phyloP scores from a whole-genome alignment of 2,329 filamentous ascomycete species.

The Pseudogymnoascus verrucosus region DNA sequence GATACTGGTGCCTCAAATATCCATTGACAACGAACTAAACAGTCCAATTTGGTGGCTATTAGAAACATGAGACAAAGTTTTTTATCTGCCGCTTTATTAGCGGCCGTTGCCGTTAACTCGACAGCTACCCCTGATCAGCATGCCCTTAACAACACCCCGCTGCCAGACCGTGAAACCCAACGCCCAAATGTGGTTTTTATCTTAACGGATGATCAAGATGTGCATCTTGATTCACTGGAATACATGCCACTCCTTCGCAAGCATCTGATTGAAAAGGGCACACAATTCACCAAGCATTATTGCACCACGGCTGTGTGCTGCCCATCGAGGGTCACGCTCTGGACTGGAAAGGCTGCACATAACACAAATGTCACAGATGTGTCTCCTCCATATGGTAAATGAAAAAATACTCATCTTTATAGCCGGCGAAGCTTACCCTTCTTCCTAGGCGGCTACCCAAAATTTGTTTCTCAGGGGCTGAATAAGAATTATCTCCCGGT shows the following conservation, averaged over 20 bases:
- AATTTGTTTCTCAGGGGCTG: slow-evolving; percentile 56
- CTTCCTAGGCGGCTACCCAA: slow-evolving; percentile 48
- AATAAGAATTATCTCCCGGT: slow-evolving; percentile 62
- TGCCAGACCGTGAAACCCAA: not conserved
- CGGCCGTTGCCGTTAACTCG: slow-evolving; percentile 10
- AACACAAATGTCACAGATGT: slow-evolving; percentile 53
- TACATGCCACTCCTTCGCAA: slow-evolving; percentile 49
- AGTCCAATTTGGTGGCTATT: not conserved
- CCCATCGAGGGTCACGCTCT: slow-evolving; percentile 51
- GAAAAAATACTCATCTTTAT: not conserved
- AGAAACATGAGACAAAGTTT: slow-evolving; percentile 10
- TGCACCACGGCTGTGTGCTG: slow-evolving; percentile 56
- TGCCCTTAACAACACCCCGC: not conserved
- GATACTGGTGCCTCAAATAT: not conserved
- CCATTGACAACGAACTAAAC: not conserved
- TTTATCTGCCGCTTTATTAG: slow-evolving; percentile 11
- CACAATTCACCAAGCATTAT: slow-evolving; percentile 49
- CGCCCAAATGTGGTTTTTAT: slow-evolving; percentile 53
- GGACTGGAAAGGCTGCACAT: slow-evolving; percentile 54
- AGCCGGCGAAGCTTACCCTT: slow-evolving; percentile 25
- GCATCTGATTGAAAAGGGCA: slow-evolving; percentile 47
- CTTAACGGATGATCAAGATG: slow-evolving; percentile 57
- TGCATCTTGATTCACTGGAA: slow-evolving; percentile 49
- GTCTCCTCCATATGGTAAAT: slow-evolving; percentile 40
- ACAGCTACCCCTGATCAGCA: slow-evolving; percentile 13